phyloP scores from a whole-genome alignment of 2,329 filamentous ascomycete genomes.

The Aspergillus hiratsukae region DNA sequence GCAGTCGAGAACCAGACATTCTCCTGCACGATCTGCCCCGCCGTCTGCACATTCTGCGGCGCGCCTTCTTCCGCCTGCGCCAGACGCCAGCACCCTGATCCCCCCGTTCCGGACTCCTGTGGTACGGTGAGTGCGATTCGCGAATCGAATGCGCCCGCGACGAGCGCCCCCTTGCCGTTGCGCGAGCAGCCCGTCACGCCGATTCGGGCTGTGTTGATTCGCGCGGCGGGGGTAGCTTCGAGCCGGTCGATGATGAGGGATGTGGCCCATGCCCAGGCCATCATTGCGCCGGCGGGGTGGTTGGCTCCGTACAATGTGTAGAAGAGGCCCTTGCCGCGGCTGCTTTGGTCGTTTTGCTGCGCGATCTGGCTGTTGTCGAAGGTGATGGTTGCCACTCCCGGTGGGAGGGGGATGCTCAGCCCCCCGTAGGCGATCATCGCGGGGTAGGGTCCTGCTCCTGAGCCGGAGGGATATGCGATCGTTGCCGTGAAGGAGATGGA shows the following conservation, averaged over 20 bases:
- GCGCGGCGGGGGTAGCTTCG: conserved; percentile 43
- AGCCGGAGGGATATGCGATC: not conserved
- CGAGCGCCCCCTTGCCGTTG: conserved; percentile 60
- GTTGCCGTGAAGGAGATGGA: not conserved
- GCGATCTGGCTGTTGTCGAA: conserved; percentile 58
- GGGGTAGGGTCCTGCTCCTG: conserved; percentile 48
- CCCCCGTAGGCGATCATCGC: conserved; percentile 57
- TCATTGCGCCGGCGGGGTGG: conserved; percentile 55
- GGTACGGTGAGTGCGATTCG: conserved; percentile 59
- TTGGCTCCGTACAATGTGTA: conserved; percentile 55
- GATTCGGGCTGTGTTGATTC: conserved; percentile 48
- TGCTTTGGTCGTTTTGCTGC: conserved; percentile 41
- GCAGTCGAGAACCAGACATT: conserved; percentile 60
- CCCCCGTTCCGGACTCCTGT: conserved; percentile 60
- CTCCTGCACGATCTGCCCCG: conserved; percentile 55
- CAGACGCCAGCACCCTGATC: conserved; percentile 59
- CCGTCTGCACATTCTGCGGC: conserved; percentile 58
- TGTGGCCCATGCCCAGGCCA: conserved; percentile 62
- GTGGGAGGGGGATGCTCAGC: conserved; percentile 52
- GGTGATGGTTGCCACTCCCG: conserved; percentile 52
- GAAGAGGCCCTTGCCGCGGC: conserved; percentile 56
- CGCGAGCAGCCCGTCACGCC: conserved; percentile 62
- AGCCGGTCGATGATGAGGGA: conserved; percentile 58
- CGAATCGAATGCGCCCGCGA: conserved; percentile 56
- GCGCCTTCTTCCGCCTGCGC: conserved; percentile 47